Percentiles rank a stretch among this genome's conserved stretches.
Conservation (phyloP, 495 filamentous ascomycete species). For the Penicillium macrosclerotiorum region DNA sequence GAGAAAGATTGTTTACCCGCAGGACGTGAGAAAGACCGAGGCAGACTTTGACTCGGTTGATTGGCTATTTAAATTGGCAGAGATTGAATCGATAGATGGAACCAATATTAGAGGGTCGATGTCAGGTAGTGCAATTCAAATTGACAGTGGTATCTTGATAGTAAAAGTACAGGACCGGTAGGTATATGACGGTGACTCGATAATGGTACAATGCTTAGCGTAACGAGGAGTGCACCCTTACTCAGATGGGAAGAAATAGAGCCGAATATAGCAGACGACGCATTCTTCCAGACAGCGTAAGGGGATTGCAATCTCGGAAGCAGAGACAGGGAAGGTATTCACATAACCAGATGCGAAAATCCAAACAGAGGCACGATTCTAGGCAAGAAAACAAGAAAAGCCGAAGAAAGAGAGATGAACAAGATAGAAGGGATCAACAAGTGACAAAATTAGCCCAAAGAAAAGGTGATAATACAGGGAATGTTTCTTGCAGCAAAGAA, state of each 20-base stretch:
- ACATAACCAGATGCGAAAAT: slow-evolving; percentile 28
- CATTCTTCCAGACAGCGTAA: too few species aligned
- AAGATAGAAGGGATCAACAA: slow-evolving; percentile 4
- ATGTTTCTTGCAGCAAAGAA: slow-evolving; percentile 13
- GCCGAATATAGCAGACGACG: too few species aligned
- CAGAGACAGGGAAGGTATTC: slow-evolving; percentile 13
- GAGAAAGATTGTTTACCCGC: too few species aligned
- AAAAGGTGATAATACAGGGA: slow-evolving; percentile 24
- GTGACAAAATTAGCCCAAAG: slow-evolving; percentile 4
- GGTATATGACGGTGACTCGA: background rate
- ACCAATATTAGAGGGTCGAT: background rate
- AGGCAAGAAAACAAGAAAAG: slow-evolving; percentile 1
- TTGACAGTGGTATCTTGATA: slow-evolving; percentile 20
- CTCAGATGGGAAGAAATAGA: too few species aligned
- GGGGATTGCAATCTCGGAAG: too few species aligned
- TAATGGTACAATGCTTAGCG: slow-evolving; percentile 17
- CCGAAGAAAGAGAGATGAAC: background rate
- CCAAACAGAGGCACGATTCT: slow-evolving; percentile 3
- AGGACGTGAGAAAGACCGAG: too few species aligned
- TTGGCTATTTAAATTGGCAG: background rate
- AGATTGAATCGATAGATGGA: too few species aligned
- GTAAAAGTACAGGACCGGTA: slow-evolving; percentile 15
- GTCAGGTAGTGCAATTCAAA: background rate
- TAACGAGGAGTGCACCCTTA: too few species aligned
- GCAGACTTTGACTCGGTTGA: too few species aligned